Evolutionary conservation across 208 protist genomes (phyloP).

Genomic region (Wallacemonas sp.): DNA sequence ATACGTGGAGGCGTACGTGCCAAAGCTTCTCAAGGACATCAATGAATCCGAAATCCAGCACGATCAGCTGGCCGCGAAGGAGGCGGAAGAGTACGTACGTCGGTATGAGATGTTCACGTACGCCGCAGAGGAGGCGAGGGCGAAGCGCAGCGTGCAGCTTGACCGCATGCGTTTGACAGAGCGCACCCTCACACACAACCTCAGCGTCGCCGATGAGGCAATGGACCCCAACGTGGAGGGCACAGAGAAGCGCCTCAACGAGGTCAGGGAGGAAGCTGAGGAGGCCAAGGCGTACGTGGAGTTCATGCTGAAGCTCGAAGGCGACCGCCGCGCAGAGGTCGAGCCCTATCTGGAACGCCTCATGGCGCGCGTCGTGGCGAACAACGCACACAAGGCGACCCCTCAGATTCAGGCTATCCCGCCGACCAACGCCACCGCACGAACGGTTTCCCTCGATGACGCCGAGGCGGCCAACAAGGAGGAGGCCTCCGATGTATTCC

Average conservation of each 20-base stretch:
- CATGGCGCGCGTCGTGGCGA: constrained; percentile 41
- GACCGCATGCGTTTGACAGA: constrained; percentile 63
- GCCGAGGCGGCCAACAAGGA: neutral
- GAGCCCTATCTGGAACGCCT: constrained; percentile 68
- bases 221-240: constrained; percentile 57
- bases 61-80: constrained; percentile 63
- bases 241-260: constrained; percentile 38
- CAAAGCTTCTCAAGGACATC: constrained; percentile 89
- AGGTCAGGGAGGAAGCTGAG: constrained; percentile 53
- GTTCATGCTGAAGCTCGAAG: constrained; percentile 60
- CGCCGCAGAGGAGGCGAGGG: constrained; percentile 71
- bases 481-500: constrained; percentile 2
- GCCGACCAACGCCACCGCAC: neutral
- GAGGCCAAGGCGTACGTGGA: constrained; percentile 67
- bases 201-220: constrained; percentile 45
- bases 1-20: constrained; percentile 89
- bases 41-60: constrained; percentile 79
- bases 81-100: constrained; percentile 73
- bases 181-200: constrained; percentile 43
- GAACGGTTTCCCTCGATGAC: neutral
- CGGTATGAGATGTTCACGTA: constrained; percentile 79
- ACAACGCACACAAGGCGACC: neutral
- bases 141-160: constrained; percentile 68
- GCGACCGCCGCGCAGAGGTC: constrained; percentile 63
- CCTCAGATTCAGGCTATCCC: neutral